Evolutionary conservation across 2,329 filamentous ascomycete species (phyloP), one percentile per base, ranked within the genome.

Genomic region (Alternaria sp.): DNA sequence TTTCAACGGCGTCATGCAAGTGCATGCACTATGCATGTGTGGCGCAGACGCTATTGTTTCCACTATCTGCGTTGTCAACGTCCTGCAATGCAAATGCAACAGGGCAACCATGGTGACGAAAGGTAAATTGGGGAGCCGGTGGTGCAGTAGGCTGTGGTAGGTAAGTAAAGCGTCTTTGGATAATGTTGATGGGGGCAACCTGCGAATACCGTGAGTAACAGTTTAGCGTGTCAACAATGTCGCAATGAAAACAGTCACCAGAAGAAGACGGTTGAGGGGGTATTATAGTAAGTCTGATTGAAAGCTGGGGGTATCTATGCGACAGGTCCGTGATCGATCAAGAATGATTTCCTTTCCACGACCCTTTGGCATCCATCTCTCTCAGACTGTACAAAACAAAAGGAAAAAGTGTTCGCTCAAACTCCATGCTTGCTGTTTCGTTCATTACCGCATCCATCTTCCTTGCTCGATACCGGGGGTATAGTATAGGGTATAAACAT

Each of bases 241-340:
- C 26, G 30, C 0, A 14, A 8, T 12, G 5, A n/a, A 2, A 44
- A 21, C 12, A 21, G 15, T 18, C 11, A 50, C n/a, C 18, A 46
- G 5, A 7, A 41, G 18, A 37, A 45, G 23, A n/a, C 14, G 21
- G 2, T 26, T 15, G 5, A 8, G 6, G 54, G 23, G 9, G 47
- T 43, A 66, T 64, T 70, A 65, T 61, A 61, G 26, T 68, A 55
- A 49, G 60, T 67, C 66, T 50, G 65, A 70, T 56, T 49, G 65
- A 66, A 68, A 63, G 63, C 60, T 66, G 55, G 63, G 69, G 69
- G 69, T 71, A 71, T 71, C 69, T 71, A 69, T 71, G 64, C 69
- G 60, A 37, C 67, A 58, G 66, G 46, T 63, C 37, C 61, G 49
- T 63, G 63, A 66, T 55, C 33, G 10, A 60, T 62, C 60, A 70